Percentiles rank a stretch among this genome's conserved stretches.
phyloP scores from a whole-genome alignment of 2,329 filamentous ascomycete genomes.

The Aplosporella prunicola region DNA sequence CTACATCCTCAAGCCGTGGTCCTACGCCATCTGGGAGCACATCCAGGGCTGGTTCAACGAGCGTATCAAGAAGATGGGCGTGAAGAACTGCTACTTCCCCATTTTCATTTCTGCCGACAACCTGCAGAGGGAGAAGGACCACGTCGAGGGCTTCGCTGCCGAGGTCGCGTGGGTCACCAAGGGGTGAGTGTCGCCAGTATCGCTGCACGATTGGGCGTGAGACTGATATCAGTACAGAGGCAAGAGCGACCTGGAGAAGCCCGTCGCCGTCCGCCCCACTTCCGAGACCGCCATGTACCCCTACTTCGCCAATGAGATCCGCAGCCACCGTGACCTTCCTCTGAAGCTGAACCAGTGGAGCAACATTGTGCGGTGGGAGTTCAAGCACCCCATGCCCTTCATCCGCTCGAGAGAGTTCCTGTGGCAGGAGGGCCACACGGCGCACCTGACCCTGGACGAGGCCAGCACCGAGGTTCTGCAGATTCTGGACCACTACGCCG shows the following conservation, averaged over 20 bases:
- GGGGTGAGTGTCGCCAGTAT: constrained; percentile 8
- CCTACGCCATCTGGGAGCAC: constrained; percentile 59
- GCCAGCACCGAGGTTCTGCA: constrained; percentile 81
- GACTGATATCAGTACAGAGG: constrained; percentile 46
- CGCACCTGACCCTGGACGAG: constrained; percentile 73
- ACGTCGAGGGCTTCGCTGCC: constrained; percentile 94
- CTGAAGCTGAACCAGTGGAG: constrained; percentile 97
- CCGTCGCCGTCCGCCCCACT: constrained; percentile 59
- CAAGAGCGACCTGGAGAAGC: constrained; percentile 82
- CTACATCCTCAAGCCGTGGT: constrained; percentile 68
- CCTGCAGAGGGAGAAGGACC: constrained; percentile 77
- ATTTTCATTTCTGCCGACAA: constrained; percentile 92
- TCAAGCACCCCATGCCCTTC: constrained; percentile 82
- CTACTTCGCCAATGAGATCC: constrained; percentile 95
- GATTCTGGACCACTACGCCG: constrained; percentile 87
- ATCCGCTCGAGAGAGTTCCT: constrained; percentile 89
- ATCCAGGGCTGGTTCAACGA: constrained; percentile 50
- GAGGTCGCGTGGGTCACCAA: constrained; percentile 77
- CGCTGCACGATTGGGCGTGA: constrained; percentile 1
- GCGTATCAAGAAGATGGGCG: constrained; percentile 80
- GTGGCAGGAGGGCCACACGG: constrained; percentile 96
- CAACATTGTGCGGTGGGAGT: constrained; percentile 90
- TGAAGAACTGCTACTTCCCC: constrained; percentile 93
- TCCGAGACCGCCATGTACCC: constrained; percentile 83
- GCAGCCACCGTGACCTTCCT: constrained; percentile 88